These are phyloP conservation scores for Pichia sp. DNA, from an alignment of 1,139 yeast genomes.

Conservation along the genomic window DNA sequence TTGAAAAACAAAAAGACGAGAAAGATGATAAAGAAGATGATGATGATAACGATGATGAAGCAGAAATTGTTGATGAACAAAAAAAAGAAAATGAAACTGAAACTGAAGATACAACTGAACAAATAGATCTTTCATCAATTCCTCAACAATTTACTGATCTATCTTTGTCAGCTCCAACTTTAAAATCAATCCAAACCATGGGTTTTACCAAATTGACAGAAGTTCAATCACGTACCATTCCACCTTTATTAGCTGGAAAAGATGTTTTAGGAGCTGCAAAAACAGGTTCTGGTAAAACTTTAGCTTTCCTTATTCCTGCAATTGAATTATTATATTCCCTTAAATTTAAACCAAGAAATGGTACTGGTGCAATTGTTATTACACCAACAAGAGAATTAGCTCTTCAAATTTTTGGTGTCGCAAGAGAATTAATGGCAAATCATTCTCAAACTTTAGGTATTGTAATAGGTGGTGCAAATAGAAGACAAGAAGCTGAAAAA, in stretches of 20 bases:
- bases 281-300: conserved; percentile 95
- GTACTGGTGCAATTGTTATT: conserved; percentile 82
- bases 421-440: conserved; percentile 82
- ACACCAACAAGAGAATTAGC: conserved; percentile 93
- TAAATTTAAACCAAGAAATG: conserved; percentile 86
- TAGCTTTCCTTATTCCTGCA: conserved; percentile 93
- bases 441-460: conserved; percentile 94
- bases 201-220: conserved; percentile 87
- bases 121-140: conserved; percentile 5
- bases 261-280: conserved; percentile 97
- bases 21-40: conserved; percentile 26
- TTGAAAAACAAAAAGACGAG: conserved; percentile 25
- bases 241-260: conserved; percentile 89
- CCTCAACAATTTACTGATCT: conserved; percentile 37
- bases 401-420: conserved; percentile 93
- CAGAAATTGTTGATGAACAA: conserved; percentile 23
- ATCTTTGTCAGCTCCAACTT: conserved; percentile 72
- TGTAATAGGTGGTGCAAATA: conserved; percentile 97
- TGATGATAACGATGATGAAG: conserved; percentile 29
- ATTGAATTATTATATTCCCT: conserved; percentile 84
- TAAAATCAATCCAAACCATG: conserved; percentile 74
- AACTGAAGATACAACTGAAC: conserved; percentile 17
- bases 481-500: conserved; percentile 95
- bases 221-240: conserved; percentile 91
- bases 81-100: conserved; percentile 28